Evolutionary conservation across 2,329 filamentous ascomycete species (phyloP).

Genomic region (Tolypocladium sp.): DNA sequence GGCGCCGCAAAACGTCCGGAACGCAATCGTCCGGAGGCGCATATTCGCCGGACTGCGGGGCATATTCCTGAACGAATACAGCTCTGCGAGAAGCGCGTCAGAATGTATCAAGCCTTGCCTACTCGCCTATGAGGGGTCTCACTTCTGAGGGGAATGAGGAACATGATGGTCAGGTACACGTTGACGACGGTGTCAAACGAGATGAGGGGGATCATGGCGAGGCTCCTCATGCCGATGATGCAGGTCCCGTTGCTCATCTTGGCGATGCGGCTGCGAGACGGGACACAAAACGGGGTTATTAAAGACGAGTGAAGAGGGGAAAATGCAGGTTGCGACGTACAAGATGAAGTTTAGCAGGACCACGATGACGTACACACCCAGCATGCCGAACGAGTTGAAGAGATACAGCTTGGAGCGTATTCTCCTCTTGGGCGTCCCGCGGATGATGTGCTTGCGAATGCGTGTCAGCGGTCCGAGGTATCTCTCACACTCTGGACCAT

Average conservation of each 20-base stretch:
- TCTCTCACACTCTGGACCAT: neutral
- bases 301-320: neutral
- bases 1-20: slow-evolving; percentile 51
- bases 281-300: neutral
- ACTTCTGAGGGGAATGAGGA: slow-evolving; percentile 51
- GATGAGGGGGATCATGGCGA: slow-evolving; percentile 53
- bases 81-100: slow-evolving; percentile 28
- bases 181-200: slow-evolving; percentile 52
- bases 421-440: slow-evolving; percentile 40
- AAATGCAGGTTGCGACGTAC: slow-evolving; percentile 28
- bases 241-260: slow-evolving; percentile 46
- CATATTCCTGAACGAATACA: slow-evolving; percentile 44
- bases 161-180: slow-evolving; percentile 54
- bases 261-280: slow-evolving; percentile 40
- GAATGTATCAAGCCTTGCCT: neutral
- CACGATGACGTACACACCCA: slow-evolving; percentile 34
- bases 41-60: slow-evolving; percentile 28
- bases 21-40: slow-evolving; percentile 40
- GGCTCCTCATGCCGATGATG: slow-evolving; percentile 51
- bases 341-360: slow-evolving; percentile 51
- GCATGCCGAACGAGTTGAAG: slow-evolving; percentile 52
- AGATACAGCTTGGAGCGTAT: slow-evolving; percentile 48
- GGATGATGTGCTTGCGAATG: slow-evolving; percentile 42
- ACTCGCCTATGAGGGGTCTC: slow-evolving; percentile 10
- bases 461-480: neutral